Base-by-base conservation (phyloP, 2,329 filamentous ascomycete species). In the Pestalotiopsis sp. region DNA sequence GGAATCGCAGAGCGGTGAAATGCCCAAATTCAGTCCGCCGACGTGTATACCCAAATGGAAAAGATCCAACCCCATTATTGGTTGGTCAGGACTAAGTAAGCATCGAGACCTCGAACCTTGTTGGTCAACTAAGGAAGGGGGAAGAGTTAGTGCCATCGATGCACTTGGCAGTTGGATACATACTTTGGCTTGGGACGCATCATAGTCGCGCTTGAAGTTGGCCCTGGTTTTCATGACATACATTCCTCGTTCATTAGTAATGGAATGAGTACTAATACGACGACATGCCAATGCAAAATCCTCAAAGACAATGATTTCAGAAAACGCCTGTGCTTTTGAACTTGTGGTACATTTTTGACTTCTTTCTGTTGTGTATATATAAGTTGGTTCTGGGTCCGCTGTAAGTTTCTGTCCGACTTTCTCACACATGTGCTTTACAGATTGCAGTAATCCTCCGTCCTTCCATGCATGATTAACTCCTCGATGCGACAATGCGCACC, bases 381-480 rank as follows among this genome's bases (percentile, higher is more conserved):
- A 23, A 25, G 63, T n/a, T 27, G 27, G 17, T 52, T 52, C 45
- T 57, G 31, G 11, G 20, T 23, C 27, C 20, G 23, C 49, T 45
- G 20, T 45, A 25, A 27, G 27, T 57, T 57, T 31, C 39, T 25
- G 41, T 58, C 20, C 52, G 17, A 23, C 31, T 49, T 56, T 39
- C 20, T 31, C 25, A 56, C 63, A 13, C 11, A 38, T 57, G 52
- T 66, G 41, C 63, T 66, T 45, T 23, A 27, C n/a, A 38, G 25
- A 36, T 14, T 45, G 20, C 23, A 57, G 11, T 20, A 27, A 52
- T 49, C 14, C 23, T 20, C 60, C 25, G 5, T 38, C 62, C 20
- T 14, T 52, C 39, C 25, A 31, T 49, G 52, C 39, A 66, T 45
- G 39, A 66, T 66, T 66, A 66, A 66, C 64, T 66, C 64, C 64